Evolutionary conservation across 345 rosid species (phyloP).

Genomic region (Mallotus nudiflorus): DNA sequence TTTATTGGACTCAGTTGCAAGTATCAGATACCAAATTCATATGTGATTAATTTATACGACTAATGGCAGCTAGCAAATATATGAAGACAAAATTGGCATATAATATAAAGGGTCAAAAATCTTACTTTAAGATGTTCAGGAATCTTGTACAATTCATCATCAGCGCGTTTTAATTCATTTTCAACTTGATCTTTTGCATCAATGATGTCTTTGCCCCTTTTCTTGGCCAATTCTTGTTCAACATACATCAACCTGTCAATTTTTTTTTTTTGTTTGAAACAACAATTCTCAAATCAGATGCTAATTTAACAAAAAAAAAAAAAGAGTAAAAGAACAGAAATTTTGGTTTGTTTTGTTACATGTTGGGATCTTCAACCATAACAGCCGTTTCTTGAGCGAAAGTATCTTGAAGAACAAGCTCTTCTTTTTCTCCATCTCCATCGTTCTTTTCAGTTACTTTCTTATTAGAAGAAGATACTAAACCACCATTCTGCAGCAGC

Average conservation of each 20-base stretch:
- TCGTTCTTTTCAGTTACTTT: slow-evolving; percentile 62
- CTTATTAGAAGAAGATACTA: slow-evolving; percentile 8
- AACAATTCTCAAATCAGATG: too few relatives aligned
- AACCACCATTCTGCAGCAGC: slow-evolving; percentile 43
- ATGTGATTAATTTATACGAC: too few relatives aligned
- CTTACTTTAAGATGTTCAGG: slow-evolving; percentile 96
- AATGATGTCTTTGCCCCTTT: slow-evolving; percentile 64
- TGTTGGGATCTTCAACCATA: slow-evolving; percentile 91
- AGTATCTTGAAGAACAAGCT: slow-evolving; percentile 93
- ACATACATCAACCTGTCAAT: slow-evolving; percentile 79
- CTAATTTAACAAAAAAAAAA: too few relatives aligned
- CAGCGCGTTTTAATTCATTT: slow-evolving; percentile 71
- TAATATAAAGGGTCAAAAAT: neutral
- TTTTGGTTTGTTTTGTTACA: slow-evolving; percentile 39
- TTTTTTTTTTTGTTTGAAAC: slow-evolving; percentile 26
- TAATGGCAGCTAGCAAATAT: neutral
- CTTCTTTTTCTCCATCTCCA: slow-evolving; percentile 92
- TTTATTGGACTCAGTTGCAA: too few relatives aligned
- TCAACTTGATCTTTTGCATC: slow-evolving; percentile 51
- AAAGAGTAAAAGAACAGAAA: too few relatives aligned
- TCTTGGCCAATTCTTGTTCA: slow-evolving; percentile 92
- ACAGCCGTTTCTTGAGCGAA: slow-evolving; percentile 98
- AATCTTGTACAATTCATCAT: slow-evolving; percentile 84
- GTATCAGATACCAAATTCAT: too few relatives aligned
- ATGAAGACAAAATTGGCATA: neutral